Evolutionary conservation across 257 asterid genomes (phyloP).

Genomic region (Primulina huaijiensis): DNA sequence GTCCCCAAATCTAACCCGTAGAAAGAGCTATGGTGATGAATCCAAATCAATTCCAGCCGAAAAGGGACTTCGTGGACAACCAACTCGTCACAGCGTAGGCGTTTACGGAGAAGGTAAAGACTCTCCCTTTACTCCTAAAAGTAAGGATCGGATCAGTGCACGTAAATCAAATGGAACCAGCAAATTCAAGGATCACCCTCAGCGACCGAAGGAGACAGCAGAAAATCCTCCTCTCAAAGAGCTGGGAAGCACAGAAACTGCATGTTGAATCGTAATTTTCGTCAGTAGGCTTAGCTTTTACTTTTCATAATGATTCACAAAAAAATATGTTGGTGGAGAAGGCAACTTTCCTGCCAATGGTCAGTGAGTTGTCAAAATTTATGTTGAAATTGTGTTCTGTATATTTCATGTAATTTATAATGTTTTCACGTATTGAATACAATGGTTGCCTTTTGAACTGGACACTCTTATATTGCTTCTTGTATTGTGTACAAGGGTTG

Average conservation of each 20-base stretch:
- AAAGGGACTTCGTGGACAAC: slow-evolving; percentile 31
- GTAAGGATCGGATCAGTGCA: slow-evolving; percentile 37
- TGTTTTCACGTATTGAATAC: slow-evolving; percentile 6
- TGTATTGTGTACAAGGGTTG: not conserved
- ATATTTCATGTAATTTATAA: slow-evolving; percentile 47
- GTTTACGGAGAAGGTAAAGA: slow-evolving; percentile 37
- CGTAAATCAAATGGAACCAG: slow-evolving; percentile 34
- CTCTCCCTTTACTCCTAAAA: slow-evolving; percentile 45
- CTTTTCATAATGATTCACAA: slow-evolving; percentile 26
- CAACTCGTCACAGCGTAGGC: slow-evolving; percentile 55
- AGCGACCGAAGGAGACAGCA: slow-evolving; percentile 36
- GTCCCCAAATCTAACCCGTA: slow-evolving; percentile 35
- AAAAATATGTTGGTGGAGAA: slow-evolving; percentile 8
- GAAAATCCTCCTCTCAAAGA: slow-evolving; percentile 28
- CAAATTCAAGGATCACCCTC: slow-evolving; percentile 27
- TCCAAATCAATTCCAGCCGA: slow-evolving; percentile 43
- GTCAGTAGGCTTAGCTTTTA: slow-evolving; percentile 28
- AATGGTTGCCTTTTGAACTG: not conserved
- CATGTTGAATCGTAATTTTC: slow-evolving; percentile 35
- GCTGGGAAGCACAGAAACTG: slow-evolving; percentile 28
- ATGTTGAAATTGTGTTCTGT: slow-evolving; percentile 39
- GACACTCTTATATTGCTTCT: not conserved
- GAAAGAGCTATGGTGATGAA: slow-evolving; percentile 86
- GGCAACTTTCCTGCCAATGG: slow-evolving; percentile 26
- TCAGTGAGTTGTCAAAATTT: slow-evolving; percentile 33